Evolutionary conservation across 306 rosid species (phyloP).

Genomic region (Rosa rugosa): DNA sequence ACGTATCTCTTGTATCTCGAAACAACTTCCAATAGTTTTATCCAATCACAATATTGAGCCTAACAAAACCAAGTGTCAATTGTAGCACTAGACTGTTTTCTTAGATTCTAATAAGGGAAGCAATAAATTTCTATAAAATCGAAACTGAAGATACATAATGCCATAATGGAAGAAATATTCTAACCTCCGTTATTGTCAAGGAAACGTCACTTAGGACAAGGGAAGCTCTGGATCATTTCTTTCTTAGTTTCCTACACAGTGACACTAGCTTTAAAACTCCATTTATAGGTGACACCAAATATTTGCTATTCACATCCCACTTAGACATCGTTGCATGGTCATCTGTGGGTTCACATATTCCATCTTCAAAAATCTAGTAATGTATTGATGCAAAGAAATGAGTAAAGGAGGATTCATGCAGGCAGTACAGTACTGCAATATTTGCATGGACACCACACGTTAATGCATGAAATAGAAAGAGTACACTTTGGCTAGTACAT

Average conservation of each 20-base stretch:
- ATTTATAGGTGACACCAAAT: conserved; percentile 87
- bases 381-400: conserved; percentile 24
- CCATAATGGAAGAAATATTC: conserved; percentile 12
- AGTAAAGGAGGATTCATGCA: conserved; percentile 8
- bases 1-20: conserved; percentile 78
- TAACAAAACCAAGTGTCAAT: conserved; percentile 27
- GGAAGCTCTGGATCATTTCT: conserved; percentile 73
- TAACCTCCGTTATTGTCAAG: conserved; percentile 89
- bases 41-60: conserved; percentile 94
- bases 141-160: background rate
- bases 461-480: conserved; percentile 4
- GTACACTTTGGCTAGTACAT: conserved; percentile 37
- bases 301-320: conserved; percentile 78
- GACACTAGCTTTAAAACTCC: conserved; percentile 83
- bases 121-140: background rate
- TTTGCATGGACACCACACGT: conserved; percentile 6
- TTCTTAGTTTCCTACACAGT: conserved; percentile 95
- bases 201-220: conserved; percentile 80
- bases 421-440: background rate
- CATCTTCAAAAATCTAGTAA: conserved; percentile 89
- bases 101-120: background rate
- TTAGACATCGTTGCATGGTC: conserved; percentile 46
- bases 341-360: conserved; percentile 69
- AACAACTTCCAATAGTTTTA: conserved; percentile 82
- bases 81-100: background rate